phyloP scores from a whole-genome alignment of 1,284 basidiomycete genomes.

The Exsudoporus floridanus region DNA sequence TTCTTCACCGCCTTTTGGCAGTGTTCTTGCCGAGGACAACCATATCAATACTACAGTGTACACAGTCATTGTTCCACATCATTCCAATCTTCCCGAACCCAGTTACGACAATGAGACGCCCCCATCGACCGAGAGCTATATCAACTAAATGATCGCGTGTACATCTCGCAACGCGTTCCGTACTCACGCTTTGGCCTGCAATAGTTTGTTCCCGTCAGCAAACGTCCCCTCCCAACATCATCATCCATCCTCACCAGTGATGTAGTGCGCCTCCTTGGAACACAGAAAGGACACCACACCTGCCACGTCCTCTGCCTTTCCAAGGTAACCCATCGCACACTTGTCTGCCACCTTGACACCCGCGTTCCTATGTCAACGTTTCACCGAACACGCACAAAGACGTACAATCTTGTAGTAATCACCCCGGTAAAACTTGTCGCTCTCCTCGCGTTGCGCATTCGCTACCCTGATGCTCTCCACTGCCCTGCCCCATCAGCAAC shows the following conservation, averaged over 20 bases:
- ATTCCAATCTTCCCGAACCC: background rate
- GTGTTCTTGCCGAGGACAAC: background rate
- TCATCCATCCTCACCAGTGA: slow-evolving; percentile 7
- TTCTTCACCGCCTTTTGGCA: slow-evolving; percentile 8
- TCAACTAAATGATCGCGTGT: slow-evolving; percentile 3
- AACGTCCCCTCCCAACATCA: background rate
- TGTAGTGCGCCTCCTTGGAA: slow-evolving; percentile 14
- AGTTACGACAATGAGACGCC: slow-evolving; percentile 14
- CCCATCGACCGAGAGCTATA: slow-evolving; percentile 10
- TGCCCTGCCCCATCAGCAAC: background rate
- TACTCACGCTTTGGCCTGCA: slow-evolving; percentile 13
- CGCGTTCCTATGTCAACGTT: background rate
- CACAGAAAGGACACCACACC: slow-evolving; percentile 14
- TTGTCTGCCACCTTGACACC: slow-evolving; percentile 1
- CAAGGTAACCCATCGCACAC: slow-evolving; percentile 7
- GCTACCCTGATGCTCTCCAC: slow-evolving; percentile 3
- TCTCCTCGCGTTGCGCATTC: background rate
- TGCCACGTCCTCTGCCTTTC: slow-evolving; percentile 2
- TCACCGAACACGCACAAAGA: background rate
- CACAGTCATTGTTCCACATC: background rate
- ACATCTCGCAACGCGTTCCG: background rate
- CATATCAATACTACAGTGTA: background rate
- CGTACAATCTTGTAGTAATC: slow-evolving; percentile 5
- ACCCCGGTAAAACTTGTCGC: background rate
- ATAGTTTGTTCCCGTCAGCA: background rate